Conservation (phyloP, 2,329 filamentous ascomycete genomes). For the Bipolaris sorokiniana region DNA sequence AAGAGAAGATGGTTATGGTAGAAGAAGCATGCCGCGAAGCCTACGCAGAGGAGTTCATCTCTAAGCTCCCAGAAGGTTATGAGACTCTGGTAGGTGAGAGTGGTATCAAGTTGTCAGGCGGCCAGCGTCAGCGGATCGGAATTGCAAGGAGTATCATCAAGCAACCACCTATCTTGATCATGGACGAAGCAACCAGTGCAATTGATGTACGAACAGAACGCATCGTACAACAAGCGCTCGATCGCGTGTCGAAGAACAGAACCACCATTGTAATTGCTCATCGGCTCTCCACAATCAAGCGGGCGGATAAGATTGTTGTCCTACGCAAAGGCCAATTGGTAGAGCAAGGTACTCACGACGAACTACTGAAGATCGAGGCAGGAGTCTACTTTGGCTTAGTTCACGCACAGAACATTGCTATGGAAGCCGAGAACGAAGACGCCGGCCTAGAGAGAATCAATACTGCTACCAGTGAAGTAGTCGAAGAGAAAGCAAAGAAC, state of each 20-base stretch:
- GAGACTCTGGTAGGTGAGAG: slow-evolving; percentile 76
- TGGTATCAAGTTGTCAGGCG: slow-evolving; percentile 80
- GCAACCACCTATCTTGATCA: slow-evolving; percentile 68
- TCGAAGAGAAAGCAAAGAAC: slow-evolving; percentile 10
- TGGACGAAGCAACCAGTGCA: slow-evolving; percentile 79
- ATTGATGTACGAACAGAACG: slow-evolving; percentile 63
- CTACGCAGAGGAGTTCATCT: slow-evolving; percentile 49
- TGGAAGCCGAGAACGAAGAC: slow-evolving; percentile 33
- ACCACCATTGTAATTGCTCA: slow-evolving; percentile 83
- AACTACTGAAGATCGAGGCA: slow-evolving; percentile 65
- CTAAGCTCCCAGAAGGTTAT: slow-evolving; percentile 63
- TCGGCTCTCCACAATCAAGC: slow-evolving; percentile 74
- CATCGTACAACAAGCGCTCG: slow-evolving; percentile 63
- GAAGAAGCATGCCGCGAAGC: slow-evolving; percentile 48
- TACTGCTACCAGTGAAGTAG: slow-evolving; percentile 22
- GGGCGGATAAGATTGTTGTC: slow-evolving; percentile 80
- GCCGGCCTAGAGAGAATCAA: slow-evolving; percentile 22
- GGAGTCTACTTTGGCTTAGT: slow-evolving; percentile 74
- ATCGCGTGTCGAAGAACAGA: slow-evolving; percentile 65
- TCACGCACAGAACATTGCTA: slow-evolving; percentile 50
- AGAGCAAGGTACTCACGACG: slow-evolving; percentile 77
- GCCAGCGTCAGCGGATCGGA: slow-evolving; percentile 81
- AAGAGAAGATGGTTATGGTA: slow-evolving; percentile 63
- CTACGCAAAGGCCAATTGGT: slow-evolving; percentile 72
- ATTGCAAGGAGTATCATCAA: slow-evolving; percentile 75